Conservation (phyloP, 768 basidiomycete genomes). For the Boletus sp. region DNA sequence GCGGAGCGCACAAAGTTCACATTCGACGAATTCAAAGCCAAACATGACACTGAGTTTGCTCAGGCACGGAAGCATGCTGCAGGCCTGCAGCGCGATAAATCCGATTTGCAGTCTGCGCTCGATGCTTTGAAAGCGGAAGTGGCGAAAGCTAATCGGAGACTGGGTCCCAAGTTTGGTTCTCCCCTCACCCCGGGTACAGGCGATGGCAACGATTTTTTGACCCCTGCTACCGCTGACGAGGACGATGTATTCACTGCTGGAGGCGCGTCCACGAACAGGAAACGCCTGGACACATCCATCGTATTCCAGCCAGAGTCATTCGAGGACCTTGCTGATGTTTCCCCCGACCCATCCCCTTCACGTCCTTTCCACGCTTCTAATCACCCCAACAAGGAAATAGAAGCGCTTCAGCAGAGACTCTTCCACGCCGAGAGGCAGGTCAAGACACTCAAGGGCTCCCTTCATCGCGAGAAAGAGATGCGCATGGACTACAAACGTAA, state of each 20-base stretch:
- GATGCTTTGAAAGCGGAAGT: conserved; percentile 76
- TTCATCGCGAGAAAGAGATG: conserved; percentile 82
- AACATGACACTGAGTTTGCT: conserved; percentile 94
- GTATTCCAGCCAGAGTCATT: conserved; percentile 46
- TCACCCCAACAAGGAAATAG: conserved; percentile 78
- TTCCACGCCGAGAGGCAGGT: conserved; percentile 88
- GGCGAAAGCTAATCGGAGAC: conserved; percentile 57
- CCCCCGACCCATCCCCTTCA: conserved; percentile 63
- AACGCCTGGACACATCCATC: conserved; percentile 51
- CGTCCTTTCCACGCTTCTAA: conserved; percentile 67
- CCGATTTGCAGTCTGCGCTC: conserved; percentile 79
- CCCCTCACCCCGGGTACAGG: conserved; percentile 67
- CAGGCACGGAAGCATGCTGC: conserved; percentile 87
- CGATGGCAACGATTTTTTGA: conserved; percentile 47
- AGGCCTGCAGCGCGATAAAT: conserved; percentile 87
- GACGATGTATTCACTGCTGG: conserved; percentile 68
- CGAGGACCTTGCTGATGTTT: conserved; percentile 48
- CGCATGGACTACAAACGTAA: conserved; percentile 64
- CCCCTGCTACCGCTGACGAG: conserved; percentile 53
- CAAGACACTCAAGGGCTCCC: conserved; percentile 71
- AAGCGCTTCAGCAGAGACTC: conserved; percentile 74
- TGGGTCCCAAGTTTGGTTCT: conserved; percentile 62
- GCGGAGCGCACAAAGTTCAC: conserved; percentile 62
- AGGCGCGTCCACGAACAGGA: conserved; percentile 60
- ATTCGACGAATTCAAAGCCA: conserved; percentile 75